Evolutionary conservation across 225 moss, liverwort and hornwort genomes (phyloP).

Genomic region (Pseudoscleropodium purum): DNA sequence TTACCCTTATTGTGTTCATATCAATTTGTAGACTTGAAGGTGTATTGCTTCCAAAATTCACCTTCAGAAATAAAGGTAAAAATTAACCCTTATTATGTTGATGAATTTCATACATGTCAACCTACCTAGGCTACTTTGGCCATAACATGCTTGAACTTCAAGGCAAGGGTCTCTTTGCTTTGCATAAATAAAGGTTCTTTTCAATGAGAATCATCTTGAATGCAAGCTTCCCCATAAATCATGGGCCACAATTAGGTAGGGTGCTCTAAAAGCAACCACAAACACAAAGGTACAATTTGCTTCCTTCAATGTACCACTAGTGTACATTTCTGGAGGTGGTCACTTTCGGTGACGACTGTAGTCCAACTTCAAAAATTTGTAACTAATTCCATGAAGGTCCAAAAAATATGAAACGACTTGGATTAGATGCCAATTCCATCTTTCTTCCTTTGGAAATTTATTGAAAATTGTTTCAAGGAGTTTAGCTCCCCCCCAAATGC

Average conservation of each 20-base stretch:
- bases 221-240: not conserved
- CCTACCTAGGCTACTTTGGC: not conserved
- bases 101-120: not conserved
- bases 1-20: too few relatives aligned
- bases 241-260: not conserved
- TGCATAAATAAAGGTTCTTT: not conserved
- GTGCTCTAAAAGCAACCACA: not conserved
- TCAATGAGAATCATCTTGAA: not conserved
- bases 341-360: accelerated
- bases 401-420: not conserved
- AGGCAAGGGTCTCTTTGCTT: not conserved
- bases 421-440: not conserved
- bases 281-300: not conserved
- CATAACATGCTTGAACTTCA: not conserved
- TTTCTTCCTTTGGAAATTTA: not conserved
- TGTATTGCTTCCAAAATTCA: too few relatives aligned
- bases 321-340: not conserved
- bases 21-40: not conserved
- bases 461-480: not conserved
- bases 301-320: not conserved
- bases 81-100: not conserved
- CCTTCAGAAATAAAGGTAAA: not conserved
- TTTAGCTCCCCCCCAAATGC: too few relatives aligned
- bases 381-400: not conserved
- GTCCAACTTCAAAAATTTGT: not conserved